Evolutionary conservation across 306 rosid genomes (phyloP), one percentile per base, ranked within the genome.

Genomic region (Parietaria judaica): DNA sequence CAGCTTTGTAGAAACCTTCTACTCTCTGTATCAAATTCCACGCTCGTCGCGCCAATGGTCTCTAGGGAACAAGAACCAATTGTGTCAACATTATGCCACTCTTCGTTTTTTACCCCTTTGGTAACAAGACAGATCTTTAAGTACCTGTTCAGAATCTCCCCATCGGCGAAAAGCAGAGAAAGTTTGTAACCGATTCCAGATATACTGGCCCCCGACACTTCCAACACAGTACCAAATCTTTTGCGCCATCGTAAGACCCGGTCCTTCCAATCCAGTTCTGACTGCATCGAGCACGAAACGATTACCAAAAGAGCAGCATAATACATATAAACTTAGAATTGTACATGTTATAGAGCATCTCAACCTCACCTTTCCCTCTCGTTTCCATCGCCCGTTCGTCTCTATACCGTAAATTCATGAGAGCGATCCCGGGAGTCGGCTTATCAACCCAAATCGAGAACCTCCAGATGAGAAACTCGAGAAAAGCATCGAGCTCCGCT

Each of bases 121-220:
- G 58, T 51, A 54, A 61, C 55, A 48, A 65, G 62, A 6, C 10
- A 49, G 13, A 49, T 4, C 8, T 46, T 11, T 11, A 49, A 49
- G 1, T 81, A 94, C 99, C 99, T 88, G 99, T 76, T 86, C 97
- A 68, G 99, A 86, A 75, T 94, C 95, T 37, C 97, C 97, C 97
- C 99, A 94, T 77, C 95, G 77, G 49, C 99, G 99, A 69, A 94
- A 94, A 59, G 99, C 99, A 76, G 99, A 94, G 73, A 94, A 94
- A 6, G 99, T 82, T 57, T 89, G 97, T 59, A 94, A 62, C 51
- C 97, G 94, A 62, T 95, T 83, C 99, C 99, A 94, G 44, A 94
- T 63, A 76, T 94, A 94, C 43, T 86, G 96, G 64, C 99, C 99
- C 64, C 99, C 99, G 54, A 94, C 99, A 51, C 89, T 78, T 17